These are phyloP conservation scores for Aureobasidium sp. DNA, from an alignment of 2,329 filamentous ascomycete genomes.

Conservation along the genomic window DNA sequence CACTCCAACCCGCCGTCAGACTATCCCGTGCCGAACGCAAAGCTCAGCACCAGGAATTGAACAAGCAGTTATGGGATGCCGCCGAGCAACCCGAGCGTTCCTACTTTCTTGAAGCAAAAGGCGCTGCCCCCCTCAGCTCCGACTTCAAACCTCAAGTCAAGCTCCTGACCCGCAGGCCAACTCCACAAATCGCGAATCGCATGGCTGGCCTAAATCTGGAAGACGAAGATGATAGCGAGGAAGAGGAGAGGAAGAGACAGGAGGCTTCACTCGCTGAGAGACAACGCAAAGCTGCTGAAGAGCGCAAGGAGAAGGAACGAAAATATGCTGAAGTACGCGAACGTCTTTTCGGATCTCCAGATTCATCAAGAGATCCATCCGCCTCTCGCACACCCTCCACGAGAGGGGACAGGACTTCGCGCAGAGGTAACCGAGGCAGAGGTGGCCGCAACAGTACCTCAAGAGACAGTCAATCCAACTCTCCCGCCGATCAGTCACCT, in stretches of 20 bases:
- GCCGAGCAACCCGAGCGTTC: slow-evolving; percentile 74
- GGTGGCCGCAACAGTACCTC: slow-evolving; percentile 27
- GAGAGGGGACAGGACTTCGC: slow-evolving; percentile 19
- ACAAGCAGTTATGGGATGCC: slow-evolving; percentile 81
- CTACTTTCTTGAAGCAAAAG: slow-evolving; percentile 64
- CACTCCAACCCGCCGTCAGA: slow-evolving; percentile 37
- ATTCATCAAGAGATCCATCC: slow-evolving; percentile 21
- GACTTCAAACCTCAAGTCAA: slow-evolving; percentile 78
- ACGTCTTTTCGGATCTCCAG: slow-evolving; percentile 67
- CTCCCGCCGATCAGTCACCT: slow-evolving; percentile 32
- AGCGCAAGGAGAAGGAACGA: slow-evolving; percentile 82
- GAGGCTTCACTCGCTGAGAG: slow-evolving; percentile 69
- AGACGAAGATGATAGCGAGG: slow-evolving; percentile 57
- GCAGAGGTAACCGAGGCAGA: slow-evolving; percentile 26
- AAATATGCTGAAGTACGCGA: slow-evolving; percentile 85
- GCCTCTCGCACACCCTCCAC: slow-evolving; percentile 21
- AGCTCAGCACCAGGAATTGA: slow-evolving; percentile 73
- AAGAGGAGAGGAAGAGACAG: slow-evolving; percentile 52
- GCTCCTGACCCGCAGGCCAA: slow-evolving; percentile 75
- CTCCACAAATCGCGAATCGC: slow-evolving; percentile 50
- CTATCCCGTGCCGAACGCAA: slow-evolving; percentile 69
- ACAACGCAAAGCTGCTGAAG: slow-evolving; percentile 66
- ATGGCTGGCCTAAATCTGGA: slow-evolving; percentile 41
- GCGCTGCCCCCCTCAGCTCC: slow-evolving; percentile 53
- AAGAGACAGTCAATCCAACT: slow-evolving; percentile 30